Percentiles rank a stretch among this genome's conserved stretches.
Conservation (phyloP, 139 green algal species). For the Asterochloris erici region DNA sequence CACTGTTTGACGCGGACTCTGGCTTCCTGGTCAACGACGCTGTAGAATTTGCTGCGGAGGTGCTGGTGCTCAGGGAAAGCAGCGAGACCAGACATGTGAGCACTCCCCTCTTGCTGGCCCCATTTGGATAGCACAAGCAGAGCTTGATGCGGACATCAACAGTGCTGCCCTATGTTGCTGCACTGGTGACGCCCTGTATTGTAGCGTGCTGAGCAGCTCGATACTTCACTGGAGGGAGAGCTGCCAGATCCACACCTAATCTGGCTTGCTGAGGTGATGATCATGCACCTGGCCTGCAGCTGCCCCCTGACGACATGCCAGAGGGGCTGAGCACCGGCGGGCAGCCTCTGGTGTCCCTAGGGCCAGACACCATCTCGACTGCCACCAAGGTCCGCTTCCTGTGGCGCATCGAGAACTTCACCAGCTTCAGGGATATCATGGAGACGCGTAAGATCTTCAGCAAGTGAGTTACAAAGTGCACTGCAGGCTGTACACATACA, state of each 20-base stretch:
- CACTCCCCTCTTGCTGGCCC: too few species aligned
- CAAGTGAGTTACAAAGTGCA: constrained; percentile 24
- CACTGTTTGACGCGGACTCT: constrained; percentile 65
- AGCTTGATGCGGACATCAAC: not conserved
- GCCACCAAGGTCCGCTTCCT: constrained; percentile 35
- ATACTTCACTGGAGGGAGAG: not conserved
- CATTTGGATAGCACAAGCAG: too few species aligned
- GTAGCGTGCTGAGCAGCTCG: not conserved
- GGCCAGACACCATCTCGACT: constrained; percentile 11
- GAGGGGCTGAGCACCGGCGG: not conserved
- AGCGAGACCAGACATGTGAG: constrained; percentile 28
- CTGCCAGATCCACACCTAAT: not conserved
- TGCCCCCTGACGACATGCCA: constrained; percentile 6
- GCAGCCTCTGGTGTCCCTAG: not conserved
- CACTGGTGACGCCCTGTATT: not conserved
- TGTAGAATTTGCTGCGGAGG: constrained; percentile 61
- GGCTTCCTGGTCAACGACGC: constrained; percentile 59
- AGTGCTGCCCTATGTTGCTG: not conserved
- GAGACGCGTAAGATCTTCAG: constrained; percentile 75
- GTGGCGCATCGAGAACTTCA: constrained; percentile 73
- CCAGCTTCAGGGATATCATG: constrained; percentile 70
- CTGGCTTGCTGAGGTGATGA: not conserved
- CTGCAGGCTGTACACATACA: not conserved
- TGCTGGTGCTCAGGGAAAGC: constrained; percentile 61
- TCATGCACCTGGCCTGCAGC: not conserved